Evolutionary conservation across 768 basidiomycete species (phyloP), one percentile per base, ranked within the genome.

Genomic region (Panellus pusillus): DNA sequence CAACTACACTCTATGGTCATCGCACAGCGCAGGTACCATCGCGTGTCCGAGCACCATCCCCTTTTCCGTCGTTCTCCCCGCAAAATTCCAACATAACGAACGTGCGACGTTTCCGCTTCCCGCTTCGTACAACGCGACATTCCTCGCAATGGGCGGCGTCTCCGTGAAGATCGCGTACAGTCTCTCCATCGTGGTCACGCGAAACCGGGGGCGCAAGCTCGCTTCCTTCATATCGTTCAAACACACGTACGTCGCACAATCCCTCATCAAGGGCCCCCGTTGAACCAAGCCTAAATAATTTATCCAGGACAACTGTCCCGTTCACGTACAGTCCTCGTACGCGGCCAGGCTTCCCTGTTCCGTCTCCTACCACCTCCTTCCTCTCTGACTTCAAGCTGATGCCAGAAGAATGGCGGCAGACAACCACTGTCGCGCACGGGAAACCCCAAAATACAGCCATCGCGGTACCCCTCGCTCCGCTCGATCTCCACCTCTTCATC

Each of bases 11-110:
- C 65, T 80, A 8, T 80, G 76, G 75, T 14, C 32, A 35, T 35
- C 19, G 27, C 51, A 36, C 35, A 48, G 46, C 24, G 53, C 48
- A 20, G 49, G 32, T 45, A 44, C 15, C 14, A 45, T 54, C 1
- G n/a, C 57, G 6, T 70, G 70, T 47, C 71, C 70, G 19, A 48
- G 46, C 42, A 64, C 56, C 28, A 62, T 77, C 38, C 68, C 76
- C 0, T 83, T 87, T 59, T 66, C 68, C 13, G 58, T 70, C 36
- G 37, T 66, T 11, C 68, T 87, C 17, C 84, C 84, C 1, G 52
- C 72, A 4, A 73, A 70, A 2, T 86, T 77, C 59, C 55, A 64
- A 28, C 32, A 35, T 4, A 7, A 35, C 14, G 32, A 35, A 2
- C 32, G 8, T 7, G 32, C 32, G 32, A 3, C 32, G 32, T 35